Evolutionary conservation across 345 rosid genomes (phyloP), one percentile per base, ranked within the genome.

Genomic region (Salix arbutifolia): DNA sequence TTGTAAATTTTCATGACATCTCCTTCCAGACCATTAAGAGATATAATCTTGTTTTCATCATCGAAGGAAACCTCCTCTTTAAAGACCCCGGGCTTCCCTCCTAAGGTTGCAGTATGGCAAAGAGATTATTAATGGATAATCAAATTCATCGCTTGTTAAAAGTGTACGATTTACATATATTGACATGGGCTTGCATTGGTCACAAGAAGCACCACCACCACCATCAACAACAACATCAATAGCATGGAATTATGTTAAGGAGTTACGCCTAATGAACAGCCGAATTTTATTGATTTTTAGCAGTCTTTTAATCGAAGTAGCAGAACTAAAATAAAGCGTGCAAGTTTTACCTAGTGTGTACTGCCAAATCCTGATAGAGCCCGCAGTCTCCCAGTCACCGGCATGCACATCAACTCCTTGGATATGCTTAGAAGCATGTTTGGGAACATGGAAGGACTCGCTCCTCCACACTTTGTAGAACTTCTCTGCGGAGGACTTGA

Each of bases 1-100:
- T 84, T 87, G 79, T 77, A 84, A 3, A 3, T 0, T 61, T 83
- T 60, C 74, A 87, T 72, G 4, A 81, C 56, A 65, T 87, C 77
- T 25, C 89, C 89, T 69, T 81, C 88, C 62, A 78, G 1, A 0
- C 80, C 85, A 6, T 62, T 44, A 3, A 81, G 50, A 3, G 58
- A 58, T 31, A 87, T 37, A 2, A 26, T 46, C 77, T 13, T 73
- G 60, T 74, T 79, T 13, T 40, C 77, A 9, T 81, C 87, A 12
- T 84, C 85, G 1, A 76, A 6, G 44, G 67, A 78, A 11, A 81
- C 46, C 65, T 35, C 65, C 76, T 83, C 85, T 14, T 87, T 87
- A 11, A 78, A 68, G 3, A 31, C 38, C 76, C 75, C 86, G 2
- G 40, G 1, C 56, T 75, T 78, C 31, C 89, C 89, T 23, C 69